A percentile compares a stretch with the other conserved stretches of the same genome.
These are phyloP conservation scores for Trichophyton benhamiae DNA, from an alignment of 2,329 filamentous ascomycete species.

Conservation along the genomic window DNA sequence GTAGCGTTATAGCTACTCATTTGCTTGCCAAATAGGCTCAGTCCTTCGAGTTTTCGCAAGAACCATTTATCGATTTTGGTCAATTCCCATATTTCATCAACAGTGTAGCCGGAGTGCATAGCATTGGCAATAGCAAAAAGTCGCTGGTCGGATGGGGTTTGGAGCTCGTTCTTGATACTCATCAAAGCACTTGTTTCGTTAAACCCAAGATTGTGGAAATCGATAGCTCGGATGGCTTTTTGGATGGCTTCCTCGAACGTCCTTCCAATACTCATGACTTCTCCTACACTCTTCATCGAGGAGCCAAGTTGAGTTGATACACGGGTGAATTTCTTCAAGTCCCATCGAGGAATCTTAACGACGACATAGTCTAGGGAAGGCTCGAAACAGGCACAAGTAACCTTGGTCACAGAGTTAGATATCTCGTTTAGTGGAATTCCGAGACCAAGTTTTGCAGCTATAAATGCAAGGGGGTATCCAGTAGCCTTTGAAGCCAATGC, in stretches of 20 bases:
- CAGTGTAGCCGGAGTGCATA: slow-evolving; percentile 85
- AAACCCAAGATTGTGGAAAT: slow-evolving; percentile 91
- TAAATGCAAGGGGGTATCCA: slow-evolving; percentile 89
- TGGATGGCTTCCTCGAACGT: slow-evolving; percentile 98
- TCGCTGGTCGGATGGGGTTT: slow-evolving; percentile 94
- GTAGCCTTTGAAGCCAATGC: slow-evolving; percentile 94
- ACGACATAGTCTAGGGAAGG: slow-evolving; percentile 96
- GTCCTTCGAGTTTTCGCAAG: slow-evolving; percentile 74
- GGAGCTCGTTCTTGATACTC: slow-evolving; percentile 89
- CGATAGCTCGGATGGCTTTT: slow-evolving; percentile 90
- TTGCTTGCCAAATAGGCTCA: slow-evolving; percentile 75
- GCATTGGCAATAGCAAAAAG: slow-evolving; percentile 96
- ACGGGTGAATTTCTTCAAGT: slow-evolving; percentile 95
- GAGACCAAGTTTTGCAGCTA: slow-evolving; percentile 90
- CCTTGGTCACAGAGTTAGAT: slow-evolving; percentile 87
- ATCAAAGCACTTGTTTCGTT: slow-evolving; percentile 84
- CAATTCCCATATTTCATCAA: slow-evolving; percentile 96
- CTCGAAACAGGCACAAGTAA: slow-evolving; percentile 95
- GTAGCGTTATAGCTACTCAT: slow-evolving; percentile 61
- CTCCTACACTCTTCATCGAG: slow-evolving; percentile 98
- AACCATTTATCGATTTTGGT: slow-evolving; percentile 99
- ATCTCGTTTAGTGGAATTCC: slow-evolving; percentile 94
- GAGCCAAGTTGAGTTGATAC: slow-evolving; percentile 93
- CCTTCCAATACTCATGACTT: slow-evolving; percentile 95
- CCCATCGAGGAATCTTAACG: slow-evolving; percentile 98